These are phyloP conservation scores for Cladosporium halotolerans DNA, from an alignment of 2,329 filamentous ascomycete genomes.

Conservation along the genomic window DNA sequence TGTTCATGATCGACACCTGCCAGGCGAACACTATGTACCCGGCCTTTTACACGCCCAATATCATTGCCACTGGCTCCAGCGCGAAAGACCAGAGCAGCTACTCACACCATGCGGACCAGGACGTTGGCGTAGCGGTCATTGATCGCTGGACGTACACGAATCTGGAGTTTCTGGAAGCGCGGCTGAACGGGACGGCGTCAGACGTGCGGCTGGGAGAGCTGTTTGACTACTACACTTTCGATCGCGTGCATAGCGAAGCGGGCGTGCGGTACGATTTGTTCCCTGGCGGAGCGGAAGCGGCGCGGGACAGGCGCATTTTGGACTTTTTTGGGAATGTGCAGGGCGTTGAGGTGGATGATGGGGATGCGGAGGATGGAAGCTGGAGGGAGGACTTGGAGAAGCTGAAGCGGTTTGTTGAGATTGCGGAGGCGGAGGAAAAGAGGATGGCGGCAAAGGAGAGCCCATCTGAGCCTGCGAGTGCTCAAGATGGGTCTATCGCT, in stretches of 20 bases:
- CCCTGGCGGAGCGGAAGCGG: slow-evolving; percentile 69
- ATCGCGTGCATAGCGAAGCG: slow-evolving; percentile 88
- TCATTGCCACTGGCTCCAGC: slow-evolving; percentile 94
- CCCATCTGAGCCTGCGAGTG: background rate
- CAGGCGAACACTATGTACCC: slow-evolving; percentile 99
- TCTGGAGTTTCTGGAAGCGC: slow-evolving; percentile 87
- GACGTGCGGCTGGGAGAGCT: slow-evolving; percentile 89
- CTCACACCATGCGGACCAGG: slow-evolving; percentile 95
- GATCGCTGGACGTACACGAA: slow-evolving; percentile 99
- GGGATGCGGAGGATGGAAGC: slow-evolving; percentile 41
- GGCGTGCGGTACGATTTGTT: slow-evolving; percentile 96
- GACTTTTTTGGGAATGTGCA: slow-evolving; percentile 99
- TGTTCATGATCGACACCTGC: slow-evolving; percentile 99
- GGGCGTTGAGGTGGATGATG: slow-evolving; percentile 76
- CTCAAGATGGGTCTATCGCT: slow-evolving; percentile 20
- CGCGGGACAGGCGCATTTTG: slow-evolving; percentile 74
- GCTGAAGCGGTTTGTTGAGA: slow-evolving; percentile 56
- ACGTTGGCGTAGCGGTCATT: slow-evolving; percentile 96
- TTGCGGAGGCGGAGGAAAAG: slow-evolving; percentile 9
- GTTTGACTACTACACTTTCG: slow-evolving; percentile 92
- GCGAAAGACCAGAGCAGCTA: slow-evolving; percentile 95
- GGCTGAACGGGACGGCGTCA: slow-evolving; percentile 76
- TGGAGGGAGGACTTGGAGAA: slow-evolving; percentile 66
- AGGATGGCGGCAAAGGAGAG: slow-evolving; percentile 14
- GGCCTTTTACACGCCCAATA: slow-evolving; percentile 96